Conservation (phyloP, 2,329 filamentous ascomycete species). For the Aspergillus glaucus region DNA sequence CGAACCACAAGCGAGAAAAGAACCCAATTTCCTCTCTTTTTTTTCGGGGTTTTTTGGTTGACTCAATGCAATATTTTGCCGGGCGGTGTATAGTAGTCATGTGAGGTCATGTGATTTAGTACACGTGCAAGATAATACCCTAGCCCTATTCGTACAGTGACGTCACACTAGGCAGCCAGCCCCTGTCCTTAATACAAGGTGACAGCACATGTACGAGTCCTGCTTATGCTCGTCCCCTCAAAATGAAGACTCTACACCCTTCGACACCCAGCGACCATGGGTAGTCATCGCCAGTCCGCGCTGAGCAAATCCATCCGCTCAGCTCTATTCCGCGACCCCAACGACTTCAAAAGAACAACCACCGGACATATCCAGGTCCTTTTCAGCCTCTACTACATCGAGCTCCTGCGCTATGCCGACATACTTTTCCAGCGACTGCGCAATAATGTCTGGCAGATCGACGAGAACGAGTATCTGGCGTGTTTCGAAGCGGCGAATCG, state of each 20-base stretch:
- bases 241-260: no score
- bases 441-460: slow-evolving; percentile 47
- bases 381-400: slow-evolving; percentile 49
- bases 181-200: background rate
- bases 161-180: slow-evolving; percentile 6
- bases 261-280: slow-evolving; percentile 11
- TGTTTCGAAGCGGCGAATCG: slow-evolving; percentile 45
- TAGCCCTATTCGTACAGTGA: slow-evolving; percentile 11
- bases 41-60: slow-evolving; percentile 21
- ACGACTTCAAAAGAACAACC: slow-evolving; percentile 21
- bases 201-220: background rate
- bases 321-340: slow-evolving; percentile 23
- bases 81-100: slow-evolving; percentile 22
- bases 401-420: slow-evolving; percentile 42
- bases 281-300: slow-evolving; percentile 17
- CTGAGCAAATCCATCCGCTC: slow-evolving; percentile 26
- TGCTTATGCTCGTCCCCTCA: no score
- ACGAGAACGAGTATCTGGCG: slow-evolving; percentile 49
- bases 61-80: slow-evolving; percentile 19
- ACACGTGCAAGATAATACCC: background rate
- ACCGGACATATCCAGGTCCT: slow-evolving; percentile 46
- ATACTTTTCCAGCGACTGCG: slow-evolving; percentile 49
- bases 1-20: slow-evolving; percentile 13
- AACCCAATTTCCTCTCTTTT: slow-evolving; percentile 19
- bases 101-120: slow-evolving; percentile 9